These are phyloP conservation scores for Trichosporon sp. DNA, from an alignment of 1,284 basidiomycete genomes.

Conservation along the genomic window DNA sequence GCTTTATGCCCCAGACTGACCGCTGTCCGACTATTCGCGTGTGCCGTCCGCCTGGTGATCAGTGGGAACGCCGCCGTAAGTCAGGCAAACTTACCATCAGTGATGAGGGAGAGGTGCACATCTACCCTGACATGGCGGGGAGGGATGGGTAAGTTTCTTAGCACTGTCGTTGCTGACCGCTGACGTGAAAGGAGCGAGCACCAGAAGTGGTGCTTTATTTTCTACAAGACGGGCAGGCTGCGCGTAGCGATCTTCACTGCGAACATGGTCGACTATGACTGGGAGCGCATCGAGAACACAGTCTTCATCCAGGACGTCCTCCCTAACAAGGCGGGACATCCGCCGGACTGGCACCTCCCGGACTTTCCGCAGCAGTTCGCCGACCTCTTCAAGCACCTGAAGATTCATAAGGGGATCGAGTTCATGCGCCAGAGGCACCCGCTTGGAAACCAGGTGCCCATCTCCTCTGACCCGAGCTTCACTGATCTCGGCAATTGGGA, in stretches of 20 bases:
- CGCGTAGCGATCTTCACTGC: constrained; percentile 42
- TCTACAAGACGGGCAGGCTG: constrained; percentile 46
- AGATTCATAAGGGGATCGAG: constrained; percentile 35
- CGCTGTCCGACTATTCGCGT: constrained; percentile 32
- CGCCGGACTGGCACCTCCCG: constrained; percentile 7
- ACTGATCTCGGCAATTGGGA: constrained; percentile 36
- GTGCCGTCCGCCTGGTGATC: constrained; percentile 9
- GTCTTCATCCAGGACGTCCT: constrained; percentile 48
- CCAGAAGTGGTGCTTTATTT: constrained; percentile 44
- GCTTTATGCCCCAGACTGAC: constrained; percentile 28
- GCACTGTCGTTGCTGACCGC: background rate
- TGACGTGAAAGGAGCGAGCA: constrained; percentile 22
- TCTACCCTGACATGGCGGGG: constrained; percentile 35
- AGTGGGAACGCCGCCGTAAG: background rate
- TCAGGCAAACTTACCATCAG: constrained; percentile 34
- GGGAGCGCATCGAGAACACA: constrained; percentile 45
- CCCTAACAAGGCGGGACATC: constrained; percentile 9
- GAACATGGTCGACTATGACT: constrained; percentile 46
- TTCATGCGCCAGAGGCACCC: constrained; percentile 29
- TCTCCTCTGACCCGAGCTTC: constrained; percentile 13
- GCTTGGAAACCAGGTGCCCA: constrained; percentile 25
- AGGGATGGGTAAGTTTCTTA: constrained; percentile 22
- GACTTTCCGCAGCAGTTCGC: constrained; percentile 40
- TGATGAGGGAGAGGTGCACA: constrained; percentile 29
- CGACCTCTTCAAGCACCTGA: constrained; percentile 35